These are phyloP conservation scores for Volvox reticuliferus DNA, from an alignment of 139 green algal genomes.

Conservation along the genomic window DNA sequence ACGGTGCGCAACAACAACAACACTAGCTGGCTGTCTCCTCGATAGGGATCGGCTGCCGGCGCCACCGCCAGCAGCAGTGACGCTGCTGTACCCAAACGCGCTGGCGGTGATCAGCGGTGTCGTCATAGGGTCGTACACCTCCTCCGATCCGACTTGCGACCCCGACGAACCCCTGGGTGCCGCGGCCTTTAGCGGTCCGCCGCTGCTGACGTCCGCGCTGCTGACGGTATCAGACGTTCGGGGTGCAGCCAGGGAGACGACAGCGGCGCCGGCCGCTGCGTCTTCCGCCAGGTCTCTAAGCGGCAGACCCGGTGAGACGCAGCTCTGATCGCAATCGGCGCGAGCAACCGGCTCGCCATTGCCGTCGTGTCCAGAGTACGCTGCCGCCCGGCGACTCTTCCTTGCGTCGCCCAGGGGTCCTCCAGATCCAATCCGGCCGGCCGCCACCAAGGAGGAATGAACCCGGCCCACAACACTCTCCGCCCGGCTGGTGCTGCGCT, in stretches of 20 bases:
- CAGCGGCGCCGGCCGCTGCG: not conserved
- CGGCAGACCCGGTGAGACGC: conserved; percentile 19
- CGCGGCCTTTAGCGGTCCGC: not conserved
- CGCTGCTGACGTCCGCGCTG: not conserved
- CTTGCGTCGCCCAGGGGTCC: not conserved
- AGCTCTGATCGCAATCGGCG: not conserved
- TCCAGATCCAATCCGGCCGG: not conserved
- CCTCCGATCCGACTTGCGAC: not conserved
- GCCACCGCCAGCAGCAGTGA: not conserved
- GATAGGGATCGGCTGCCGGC: not conserved
- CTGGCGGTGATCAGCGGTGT: not conserved
- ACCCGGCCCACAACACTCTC: conserved; percentile 5
- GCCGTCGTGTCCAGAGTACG: not conserved
- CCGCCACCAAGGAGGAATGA: conserved; percentile 23
- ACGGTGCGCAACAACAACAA: not conserved
- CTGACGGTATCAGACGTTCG: not conserved
- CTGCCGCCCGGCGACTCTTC: not conserved
- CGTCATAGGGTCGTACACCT: not conserved
- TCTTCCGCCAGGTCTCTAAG: not conserved
- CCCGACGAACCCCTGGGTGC: not conserved
- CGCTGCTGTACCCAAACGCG: not conserved
- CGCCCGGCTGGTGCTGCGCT: not conserved
- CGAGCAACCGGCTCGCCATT: not conserved
- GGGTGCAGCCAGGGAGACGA: not conserved
- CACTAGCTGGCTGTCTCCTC: not conserved